phyloP scores from a whole-genome alignment of 805 yeast species.

The Candida nonsorbophila region DNA sequence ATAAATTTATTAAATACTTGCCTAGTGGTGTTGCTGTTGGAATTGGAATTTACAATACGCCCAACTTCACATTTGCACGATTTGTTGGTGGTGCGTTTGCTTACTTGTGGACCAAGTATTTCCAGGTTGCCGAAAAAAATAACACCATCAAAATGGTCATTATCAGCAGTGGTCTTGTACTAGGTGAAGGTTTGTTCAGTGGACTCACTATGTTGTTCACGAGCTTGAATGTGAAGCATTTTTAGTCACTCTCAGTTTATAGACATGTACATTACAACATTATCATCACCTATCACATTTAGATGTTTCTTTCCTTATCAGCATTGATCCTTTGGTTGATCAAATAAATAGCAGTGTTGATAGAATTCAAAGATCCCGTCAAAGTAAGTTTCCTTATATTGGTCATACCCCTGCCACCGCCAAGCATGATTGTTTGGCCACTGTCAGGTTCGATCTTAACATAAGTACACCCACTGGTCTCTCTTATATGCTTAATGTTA shows the following conservation, averaged over 20 bases:
- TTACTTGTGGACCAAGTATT: slow-evolving; percentile 45
- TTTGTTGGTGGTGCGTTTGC: slow-evolving; percentile 82
- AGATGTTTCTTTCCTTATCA: slow-evolving; percentile 49
- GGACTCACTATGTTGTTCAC: slow-evolving; percentile 76
- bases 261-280: not conserved
- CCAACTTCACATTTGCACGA: slow-evolving; percentile 89
- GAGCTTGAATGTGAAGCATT: slow-evolving; percentile 42
- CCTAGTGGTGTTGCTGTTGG: slow-evolving; percentile 98
- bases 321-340: slow-evolving; percentile 68
- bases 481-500: slow-evolving; percentile 71
- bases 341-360: slow-evolving; percentile 67
- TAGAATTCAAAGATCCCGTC: slow-evolving; percentile 61
- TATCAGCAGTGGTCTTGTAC: slow-evolving; percentile 83
- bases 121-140: slow-evolving; percentile 20
- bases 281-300: no score
- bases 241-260: slow-evolving; percentile 6
- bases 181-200: slow-evolving; percentile 92
- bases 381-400: slow-evolving; percentile 56
- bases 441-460: slow-evolving; percentile 64
- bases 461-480: slow-evolving; percentile 64
- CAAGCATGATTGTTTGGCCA: slow-evolving; percentile 44
- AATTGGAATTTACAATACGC: slow-evolving; percentile 90
- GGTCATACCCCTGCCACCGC: slow-evolving; percentile 39
- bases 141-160: slow-evolving; percentile 75
- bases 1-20: slow-evolving; percentile 47